These are phyloP conservation scores for Ceratobasidium sp. DNA, from an alignment of 1,284 basidiomycete genomes.

Conservation along the genomic window DNA sequence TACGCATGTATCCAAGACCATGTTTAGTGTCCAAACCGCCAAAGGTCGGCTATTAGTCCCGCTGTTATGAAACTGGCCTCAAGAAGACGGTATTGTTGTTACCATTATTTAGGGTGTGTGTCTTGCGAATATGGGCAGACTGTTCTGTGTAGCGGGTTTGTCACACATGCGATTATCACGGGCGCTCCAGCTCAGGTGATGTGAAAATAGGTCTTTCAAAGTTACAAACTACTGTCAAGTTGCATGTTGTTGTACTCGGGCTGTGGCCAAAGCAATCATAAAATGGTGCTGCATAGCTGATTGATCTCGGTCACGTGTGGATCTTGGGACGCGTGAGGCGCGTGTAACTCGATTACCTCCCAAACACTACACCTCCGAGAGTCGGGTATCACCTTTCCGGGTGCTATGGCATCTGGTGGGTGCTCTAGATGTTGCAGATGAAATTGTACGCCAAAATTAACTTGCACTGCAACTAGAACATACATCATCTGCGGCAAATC, in stretches of 20 bases:
- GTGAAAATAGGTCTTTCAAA: too few relatives aligned
- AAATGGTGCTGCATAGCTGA: neutral
- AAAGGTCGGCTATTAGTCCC: too few relatives aligned
- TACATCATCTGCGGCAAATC: conserved; percentile 31
- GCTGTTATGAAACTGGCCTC: too few relatives aligned
- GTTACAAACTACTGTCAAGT: too few relatives aligned
- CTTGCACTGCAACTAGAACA: conserved; percentile 13
- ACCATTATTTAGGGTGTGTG: too few relatives aligned
- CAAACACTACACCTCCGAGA: conserved; percentile 14
- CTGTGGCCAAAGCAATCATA: neutral
- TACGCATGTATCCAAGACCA: neutral
- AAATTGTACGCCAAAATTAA: neutral
- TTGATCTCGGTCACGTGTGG: conserved; percentile 1
- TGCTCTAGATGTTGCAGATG: too few relatives aligned
- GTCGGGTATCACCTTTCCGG: neutral
- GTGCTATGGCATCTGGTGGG: conserved; percentile 21
- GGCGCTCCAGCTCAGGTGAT: too few relatives aligned
- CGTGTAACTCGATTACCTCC: conserved; percentile 11
- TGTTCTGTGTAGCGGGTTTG: too few relatives aligned
- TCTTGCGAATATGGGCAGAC: too few relatives aligned
- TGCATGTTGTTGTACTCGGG: neutral
- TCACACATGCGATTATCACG: too few relatives aligned
- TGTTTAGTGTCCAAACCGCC: neutral
- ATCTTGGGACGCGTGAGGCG: conserved; percentile 12
- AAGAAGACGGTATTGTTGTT: too few relatives aligned